Conservation (phyloP, 2,329 filamentous ascomycete genomes). For the Botrytis paeoniae region DNA sequence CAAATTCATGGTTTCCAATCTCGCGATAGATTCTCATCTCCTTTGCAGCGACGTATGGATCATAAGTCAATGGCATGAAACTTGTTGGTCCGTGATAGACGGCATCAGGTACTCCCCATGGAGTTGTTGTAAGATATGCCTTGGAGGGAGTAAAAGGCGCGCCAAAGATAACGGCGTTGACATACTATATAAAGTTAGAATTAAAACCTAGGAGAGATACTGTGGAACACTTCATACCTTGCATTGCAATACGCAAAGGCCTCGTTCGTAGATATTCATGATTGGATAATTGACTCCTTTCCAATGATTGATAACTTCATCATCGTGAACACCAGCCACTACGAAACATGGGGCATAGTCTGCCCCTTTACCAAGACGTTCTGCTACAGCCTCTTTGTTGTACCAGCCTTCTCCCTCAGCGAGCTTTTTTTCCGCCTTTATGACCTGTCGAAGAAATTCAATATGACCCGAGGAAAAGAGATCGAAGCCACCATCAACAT, state of each 20-base stretch:
- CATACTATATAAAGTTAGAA: conserved; percentile 55
- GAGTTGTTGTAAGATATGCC: conserved; percentile 71
- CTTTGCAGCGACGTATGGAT: conserved; percentile 79
- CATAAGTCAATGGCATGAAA: conserved; percentile 65
- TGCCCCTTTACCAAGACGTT: conserved; percentile 59
- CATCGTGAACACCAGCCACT: conserved; percentile 91
- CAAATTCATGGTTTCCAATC: conserved; percentile 73
- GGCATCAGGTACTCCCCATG: conserved; percentile 69
- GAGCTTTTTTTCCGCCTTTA: conserved; percentile 66
- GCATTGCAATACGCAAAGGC: conserved; percentile 93
- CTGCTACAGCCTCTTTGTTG: conserved; percentile 57
- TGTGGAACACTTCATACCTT: conserved; percentile 53
- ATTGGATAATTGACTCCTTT: conserved; percentile 98
- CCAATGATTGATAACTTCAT: conserved; percentile 92
- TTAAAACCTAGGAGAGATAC: not conserved
- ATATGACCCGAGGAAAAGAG: conserved; percentile 97
- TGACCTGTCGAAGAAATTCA: conserved; percentile 81
- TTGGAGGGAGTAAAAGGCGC: conserved; percentile 85
- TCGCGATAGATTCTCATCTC: conserved; percentile 80
- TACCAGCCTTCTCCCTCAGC: conserved; percentile 73
- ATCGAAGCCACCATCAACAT: conserved; percentile 96
- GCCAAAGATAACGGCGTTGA: conserved; percentile 83
- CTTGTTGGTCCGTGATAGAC: conserved; percentile 97
- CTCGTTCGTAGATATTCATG: conserved; percentile 98
- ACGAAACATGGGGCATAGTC: conserved; percentile 84